Percentiles rank a stretch among this genome's conserved stretches.
These are phyloP conservation scores for Nannochloropsis oceanica DNA, from an alignment of 108 stramenopile genomes.

Conservation along the genomic window DNA sequence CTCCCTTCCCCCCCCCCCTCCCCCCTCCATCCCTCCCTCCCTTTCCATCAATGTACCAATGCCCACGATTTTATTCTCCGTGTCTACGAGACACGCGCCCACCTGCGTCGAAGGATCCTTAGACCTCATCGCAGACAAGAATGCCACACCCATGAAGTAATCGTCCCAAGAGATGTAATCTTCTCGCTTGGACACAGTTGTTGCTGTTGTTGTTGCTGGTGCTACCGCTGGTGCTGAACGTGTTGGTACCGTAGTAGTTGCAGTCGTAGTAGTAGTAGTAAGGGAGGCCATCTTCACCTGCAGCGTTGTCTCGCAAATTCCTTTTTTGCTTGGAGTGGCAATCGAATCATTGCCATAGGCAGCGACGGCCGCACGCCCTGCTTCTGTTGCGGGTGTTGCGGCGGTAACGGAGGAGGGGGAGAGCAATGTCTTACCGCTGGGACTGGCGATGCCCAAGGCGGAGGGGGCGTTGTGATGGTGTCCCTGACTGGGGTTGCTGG, in stretches of 20 bases:
- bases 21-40: background rate
- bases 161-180: constrained; percentile 76
- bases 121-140: constrained; percentile 64
- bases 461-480: background rate
- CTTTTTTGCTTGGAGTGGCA: too few species aligned
- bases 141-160: constrained; percentile 86
- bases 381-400: background rate
- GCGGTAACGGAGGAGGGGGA: background rate
- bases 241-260: too few species aligned
- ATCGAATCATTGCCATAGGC: too few species aligned
- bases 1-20: background rate
- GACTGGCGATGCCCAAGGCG: background rate
- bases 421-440: background rate
- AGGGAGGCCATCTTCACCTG: too few species aligned
- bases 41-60: constrained; percentile 35
- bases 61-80: constrained; percentile 70
- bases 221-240: too few species aligned
- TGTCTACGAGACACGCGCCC: constrained; percentile 39
- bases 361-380: background rate
- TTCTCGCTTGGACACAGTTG: background rate
- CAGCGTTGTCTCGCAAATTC: too few species aligned
- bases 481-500: background rate
- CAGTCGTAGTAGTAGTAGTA: too few species aligned
- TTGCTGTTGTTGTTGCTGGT: too few species aligned
- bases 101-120: constrained; percentile 87